Percentiles rank a stretch among this genome's conserved stretches.
These are phyloP conservation scores for Henningerozyma blattae DNA, from an alignment of 805 yeast genomes.

Conservation along the genomic window DNA sequence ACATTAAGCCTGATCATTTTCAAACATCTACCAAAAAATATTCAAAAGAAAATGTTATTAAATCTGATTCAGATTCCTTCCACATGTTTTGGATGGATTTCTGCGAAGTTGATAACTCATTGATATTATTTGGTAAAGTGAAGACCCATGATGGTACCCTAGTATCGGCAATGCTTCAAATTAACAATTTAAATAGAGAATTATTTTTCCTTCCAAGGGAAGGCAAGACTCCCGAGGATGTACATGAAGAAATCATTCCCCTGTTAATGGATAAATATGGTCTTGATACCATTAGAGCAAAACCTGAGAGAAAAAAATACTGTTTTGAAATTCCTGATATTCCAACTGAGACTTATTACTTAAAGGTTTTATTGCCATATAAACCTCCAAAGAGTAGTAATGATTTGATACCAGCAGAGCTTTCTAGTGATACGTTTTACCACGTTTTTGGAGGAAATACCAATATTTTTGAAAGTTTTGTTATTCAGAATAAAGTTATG, in stretches of 20 bases:
- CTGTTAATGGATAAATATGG: constrained; percentile 52
- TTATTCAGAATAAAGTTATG: constrained; percentile 72
- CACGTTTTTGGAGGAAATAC: constrained; percentile 73
- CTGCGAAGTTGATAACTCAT: constrained; percentile 57
- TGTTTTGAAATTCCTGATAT: constrained; percentile 78
- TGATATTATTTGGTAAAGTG: constrained; percentile 74
- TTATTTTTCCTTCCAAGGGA: constrained; percentile 67
- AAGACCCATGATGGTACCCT: constrained; percentile 43
- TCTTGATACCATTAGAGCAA: constrained; percentile 50
- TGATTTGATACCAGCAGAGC: constrained; percentile 42
- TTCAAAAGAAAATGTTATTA: constrained; percentile 21
- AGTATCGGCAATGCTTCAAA: constrained; percentile 67
- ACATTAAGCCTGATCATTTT: constrained; percentile 4
- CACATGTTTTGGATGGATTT: constrained; percentile 87
- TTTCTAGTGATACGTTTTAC: constrained; percentile 64
- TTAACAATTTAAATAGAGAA: constrained; percentile 58
- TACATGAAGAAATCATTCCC: constrained; percentile 66
- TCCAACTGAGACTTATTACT: constrained; percentile 66
- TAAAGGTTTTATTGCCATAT: constrained; percentile 67
- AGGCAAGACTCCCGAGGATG: constrained; percentile 47
- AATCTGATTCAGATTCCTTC: constrained; percentile 35
- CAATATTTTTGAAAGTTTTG: constrained; percentile 73
- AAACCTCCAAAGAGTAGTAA: constrained; percentile 44
- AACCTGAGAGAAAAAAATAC: constrained; percentile 63
- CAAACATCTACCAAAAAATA: constrained; percentile 10